A percentile compares a stretch with the other conserved stretches of the same genome.
phyloP scores from a whole-genome alignment of 164 flowering plant species.

The Magnolia sinica region DNA sequence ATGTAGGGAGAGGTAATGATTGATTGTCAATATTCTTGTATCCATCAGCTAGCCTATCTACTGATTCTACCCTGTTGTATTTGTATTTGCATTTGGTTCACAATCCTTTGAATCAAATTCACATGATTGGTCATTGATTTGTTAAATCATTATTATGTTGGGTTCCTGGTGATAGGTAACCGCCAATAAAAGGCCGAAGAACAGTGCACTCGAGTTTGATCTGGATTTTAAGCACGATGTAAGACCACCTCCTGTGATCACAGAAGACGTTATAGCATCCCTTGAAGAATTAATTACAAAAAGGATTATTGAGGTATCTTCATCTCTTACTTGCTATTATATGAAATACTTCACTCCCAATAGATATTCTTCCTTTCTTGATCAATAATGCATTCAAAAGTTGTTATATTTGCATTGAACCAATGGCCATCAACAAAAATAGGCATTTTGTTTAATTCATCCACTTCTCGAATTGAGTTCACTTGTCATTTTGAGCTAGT shows the following conservation, averaged over 20 bases:
- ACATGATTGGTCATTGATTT: neutral
- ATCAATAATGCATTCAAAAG: too few relatives aligned
- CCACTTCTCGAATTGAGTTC: too few relatives aligned
- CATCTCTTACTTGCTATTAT: neutral
- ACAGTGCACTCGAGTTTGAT: conserved; percentile 93
- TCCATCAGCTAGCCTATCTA: neutral
- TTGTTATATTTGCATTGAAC: neutral
- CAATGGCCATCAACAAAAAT: too few relatives aligned
- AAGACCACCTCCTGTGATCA: conserved; percentile 83
- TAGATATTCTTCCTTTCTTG: neutral
- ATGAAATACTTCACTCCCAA: too few relatives aligned
- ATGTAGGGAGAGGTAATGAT: conserved; percentile 87
- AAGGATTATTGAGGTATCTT: conserved; percentile 83
- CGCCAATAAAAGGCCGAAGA: conserved; percentile 76
- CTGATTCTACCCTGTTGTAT: neutral
- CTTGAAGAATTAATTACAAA: conserved; percentile 76
- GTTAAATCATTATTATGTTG: neutral
- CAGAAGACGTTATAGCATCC: conserved; percentile 77
- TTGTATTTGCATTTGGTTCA: too few relatives aligned
- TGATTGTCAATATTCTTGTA: neutral
- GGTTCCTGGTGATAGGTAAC: conserved; percentile 49
- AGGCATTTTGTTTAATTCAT: too few relatives aligned
- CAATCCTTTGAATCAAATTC: neutral
- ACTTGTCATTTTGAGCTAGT: too few relatives aligned
- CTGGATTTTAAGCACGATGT: conserved; percentile 91